These are phyloP conservation scores for Candolleomyces efflorescens DNA, from an alignment of 768 basidiomycete species.

Conservation along the genomic window DNA sequence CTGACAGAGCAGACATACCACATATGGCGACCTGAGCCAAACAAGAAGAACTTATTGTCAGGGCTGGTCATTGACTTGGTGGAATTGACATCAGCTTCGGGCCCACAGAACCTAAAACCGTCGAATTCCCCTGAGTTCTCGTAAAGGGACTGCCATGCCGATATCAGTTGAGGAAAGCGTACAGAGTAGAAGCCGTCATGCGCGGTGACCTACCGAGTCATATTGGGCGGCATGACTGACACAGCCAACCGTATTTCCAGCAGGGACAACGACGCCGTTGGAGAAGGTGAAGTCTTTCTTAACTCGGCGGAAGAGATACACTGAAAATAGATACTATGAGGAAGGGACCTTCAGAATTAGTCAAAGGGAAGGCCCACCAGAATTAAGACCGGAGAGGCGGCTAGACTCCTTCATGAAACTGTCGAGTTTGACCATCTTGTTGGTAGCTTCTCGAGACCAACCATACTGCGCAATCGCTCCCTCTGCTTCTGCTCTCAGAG, in stretches of 20 bases:
- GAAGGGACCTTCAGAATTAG: slow-evolving; percentile 1
- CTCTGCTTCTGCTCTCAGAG: slow-evolving; percentile 38
- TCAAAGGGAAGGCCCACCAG: neutral
- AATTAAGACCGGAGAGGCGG: slow-evolving; percentile 26
- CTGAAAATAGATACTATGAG: slow-evolving; percentile 15
- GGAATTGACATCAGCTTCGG: neutral
- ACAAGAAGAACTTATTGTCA: neutral
- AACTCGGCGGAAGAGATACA: slow-evolving; percentile 26
- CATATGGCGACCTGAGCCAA: neutral
- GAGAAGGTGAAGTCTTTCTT: slow-evolving; percentile 40
- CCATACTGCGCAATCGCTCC: slow-evolving; percentile 22
- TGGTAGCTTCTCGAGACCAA: slow-evolving; percentile 30
- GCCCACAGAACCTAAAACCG: neutral
- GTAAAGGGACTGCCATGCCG: neutral
- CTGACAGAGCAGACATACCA: neutral
- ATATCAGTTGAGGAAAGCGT: neutral
- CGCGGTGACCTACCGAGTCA: neutral
- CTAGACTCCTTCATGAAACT: slow-evolving; percentile 50
- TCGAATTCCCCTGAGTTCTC: neutral
- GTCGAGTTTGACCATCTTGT: slow-evolving; percentile 40
- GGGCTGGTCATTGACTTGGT: neutral
- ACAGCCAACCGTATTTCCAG: slow-evolving; percentile 3
- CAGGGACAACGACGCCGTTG: slow-evolving; percentile 38
- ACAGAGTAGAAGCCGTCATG: neutral
- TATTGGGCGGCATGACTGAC: neutral